Evolutionary conservation across 305 asterid genomes (phyloP), one percentile per base, ranked within the genome.

Genomic region (Plantago rigida): DNA sequence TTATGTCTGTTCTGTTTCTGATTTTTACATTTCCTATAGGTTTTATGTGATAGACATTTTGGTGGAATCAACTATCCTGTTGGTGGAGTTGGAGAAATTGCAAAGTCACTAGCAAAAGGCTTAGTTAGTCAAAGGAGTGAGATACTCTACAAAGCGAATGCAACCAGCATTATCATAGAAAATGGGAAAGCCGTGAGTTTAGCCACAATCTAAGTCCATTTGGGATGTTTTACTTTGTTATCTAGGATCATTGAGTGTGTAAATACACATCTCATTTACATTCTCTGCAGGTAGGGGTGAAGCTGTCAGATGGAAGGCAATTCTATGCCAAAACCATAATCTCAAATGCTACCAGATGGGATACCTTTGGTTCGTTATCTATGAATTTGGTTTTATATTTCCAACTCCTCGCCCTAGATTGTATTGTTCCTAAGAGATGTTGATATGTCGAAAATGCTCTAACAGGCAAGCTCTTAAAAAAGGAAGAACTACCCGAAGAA

Each of bases 321-420:
- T 81, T 83, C 62, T 86, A 74, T 73, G 96, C 99, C 52, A 86
- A 89, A 80, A 89, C 99, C 63, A 52, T 83, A 58, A 79, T 92
- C 64, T 92, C 97, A 15, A 92, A 92, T 65, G 99, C 99, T 60
- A 92, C 99, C 69, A 83, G 99, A 89, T 92, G 99, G 99, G 99
- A 92, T 77, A 92, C 99, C 50, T 92, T 92, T 69, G 99, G 99
- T 92, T 62, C 71, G 82, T 73, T 68, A 41, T 60, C 47, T 36
- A 34, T 8, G 5, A 65, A 46, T 57, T 36, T 62, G 28, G 31
- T 56, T 62, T 59, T 36, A 65, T 48, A 28, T 61, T 60, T 48
- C 19, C 12, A 66, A 62, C 69, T 59, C 53, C 64, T 47, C 54
- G 51, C 44, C 22, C 12, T 61, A 46, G 62, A 24, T 59, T 55